phyloP scores from a whole-genome alignment of 805 yeast species.

The Lachancea fermentati region DNA sequence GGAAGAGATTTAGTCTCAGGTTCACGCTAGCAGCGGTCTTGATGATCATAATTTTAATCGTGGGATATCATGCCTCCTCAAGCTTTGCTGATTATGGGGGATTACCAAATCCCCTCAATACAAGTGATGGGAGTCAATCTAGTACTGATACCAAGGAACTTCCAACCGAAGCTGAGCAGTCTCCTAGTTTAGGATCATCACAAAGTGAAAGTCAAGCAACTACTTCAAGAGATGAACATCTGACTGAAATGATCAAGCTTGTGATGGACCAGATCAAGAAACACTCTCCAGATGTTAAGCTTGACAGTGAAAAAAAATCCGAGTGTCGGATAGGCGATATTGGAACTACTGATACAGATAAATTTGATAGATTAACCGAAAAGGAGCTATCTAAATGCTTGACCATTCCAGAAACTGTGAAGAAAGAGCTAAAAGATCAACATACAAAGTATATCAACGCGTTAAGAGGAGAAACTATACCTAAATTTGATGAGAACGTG shows the following conservation, averaged over 20 bases:
- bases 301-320: slow-evolving; percentile 16
- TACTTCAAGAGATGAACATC: neutral
- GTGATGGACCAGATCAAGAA: slow-evolving; percentile 20
- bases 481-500: slow-evolving; percentile 13
- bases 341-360: slow-evolving; percentile 17
- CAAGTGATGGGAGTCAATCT: neutral
- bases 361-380: slow-evolving; percentile 19
- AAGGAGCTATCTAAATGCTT: slow-evolving; percentile 22
- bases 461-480: slow-evolving; percentile 13
- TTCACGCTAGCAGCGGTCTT: neutral
- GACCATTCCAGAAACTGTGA: slow-evolving; percentile 16
- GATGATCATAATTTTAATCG: neutral
- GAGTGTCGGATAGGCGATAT: slow-evolving; percentile 19
- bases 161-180: neutral
- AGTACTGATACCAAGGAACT: neutral
- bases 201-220: too few relatives aligned
- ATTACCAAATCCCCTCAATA: neutral
- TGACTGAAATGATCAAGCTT: slow-evolving; percentile 5
- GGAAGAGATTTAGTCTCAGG: neutral
- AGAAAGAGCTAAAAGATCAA: slow-evolving; percentile 13
- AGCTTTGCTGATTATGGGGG: neutral
- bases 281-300: slow-evolving; percentile 23
- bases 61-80: neutral
- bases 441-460: slow-evolving; percentile 19
- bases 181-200: too few relatives aligned